These are phyloP conservation scores for Amanita inopinata DNA, from an alignment of 768 basidiomycete genomes.

Conservation along the genomic window DNA sequence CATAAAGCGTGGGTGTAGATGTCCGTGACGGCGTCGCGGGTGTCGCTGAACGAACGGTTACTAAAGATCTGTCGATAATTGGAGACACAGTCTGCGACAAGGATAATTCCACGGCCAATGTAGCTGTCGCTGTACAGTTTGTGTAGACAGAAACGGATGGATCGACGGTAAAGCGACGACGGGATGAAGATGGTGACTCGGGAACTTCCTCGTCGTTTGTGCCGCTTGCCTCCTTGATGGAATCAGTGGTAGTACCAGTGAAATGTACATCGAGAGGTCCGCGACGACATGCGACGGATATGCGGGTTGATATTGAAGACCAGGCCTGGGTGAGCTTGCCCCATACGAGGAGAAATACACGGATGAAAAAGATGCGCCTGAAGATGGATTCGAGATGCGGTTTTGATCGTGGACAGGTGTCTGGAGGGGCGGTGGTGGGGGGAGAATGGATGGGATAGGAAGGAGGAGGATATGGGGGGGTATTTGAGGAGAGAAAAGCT, in stretches of 20 bases:
- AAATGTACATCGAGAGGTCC: too few relatives aligned
- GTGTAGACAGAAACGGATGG: neutral
- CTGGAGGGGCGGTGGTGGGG: constrained; percentile 16
- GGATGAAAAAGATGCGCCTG: constrained; percentile 60
- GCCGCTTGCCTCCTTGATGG: too few relatives aligned
- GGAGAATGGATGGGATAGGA: constrained; percentile 11
- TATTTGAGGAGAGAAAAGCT: constrained; percentile 26
- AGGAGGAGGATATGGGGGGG: constrained; percentile 10
- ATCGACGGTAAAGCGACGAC: constrained; percentile 5
- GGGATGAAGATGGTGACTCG: constrained; percentile 8
- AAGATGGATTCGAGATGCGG: constrained; percentile 33
- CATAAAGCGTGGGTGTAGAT: constrained; percentile 37
- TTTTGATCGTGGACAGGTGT: constrained; percentile 26
- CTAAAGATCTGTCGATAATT: too few relatives aligned
- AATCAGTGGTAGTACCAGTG: too few relatives aligned
- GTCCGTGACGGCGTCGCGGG: constrained; percentile 24
- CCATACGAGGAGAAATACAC: constrained; percentile 62
- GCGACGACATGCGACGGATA: neutral
- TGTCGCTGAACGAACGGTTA: too few relatives aligned
- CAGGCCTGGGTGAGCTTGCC: constrained; percentile 55
- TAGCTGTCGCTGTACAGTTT: neutral
- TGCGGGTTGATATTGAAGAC: constrained; percentile 28
- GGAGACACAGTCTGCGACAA: too few relatives aligned
- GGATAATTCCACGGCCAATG: too few relatives aligned
- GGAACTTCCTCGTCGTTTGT: constrained; percentile 10